Evolutionary conservation across 768 basidiomycete species (phyloP).

Genomic region (Russula lepida): DNA sequence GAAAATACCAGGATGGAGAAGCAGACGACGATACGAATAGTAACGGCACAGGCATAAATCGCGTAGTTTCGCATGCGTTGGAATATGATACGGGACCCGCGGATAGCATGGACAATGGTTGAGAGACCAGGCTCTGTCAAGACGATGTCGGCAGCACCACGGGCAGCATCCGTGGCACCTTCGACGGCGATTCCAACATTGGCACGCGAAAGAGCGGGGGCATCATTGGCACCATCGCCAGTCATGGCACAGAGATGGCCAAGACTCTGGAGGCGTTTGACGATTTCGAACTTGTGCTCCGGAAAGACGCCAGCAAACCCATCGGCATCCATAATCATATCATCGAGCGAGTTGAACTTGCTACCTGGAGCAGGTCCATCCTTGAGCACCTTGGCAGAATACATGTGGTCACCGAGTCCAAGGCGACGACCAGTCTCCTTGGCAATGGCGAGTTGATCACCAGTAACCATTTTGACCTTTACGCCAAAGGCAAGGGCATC

Average conservation of each 20-base stretch:
- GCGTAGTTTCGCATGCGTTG: slow-evolving; percentile 99
- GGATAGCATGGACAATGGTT: slow-evolving; percentile 98
- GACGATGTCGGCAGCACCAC: slow-evolving; percentile 97
- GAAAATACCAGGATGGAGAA: slow-evolving; percentile 93
- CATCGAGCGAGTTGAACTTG: slow-evolving; percentile 79
- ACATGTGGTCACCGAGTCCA: slow-evolving; percentile 98
- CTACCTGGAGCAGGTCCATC: slow-evolving; percentile 85
- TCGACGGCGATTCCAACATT: slow-evolving; percentile 99
- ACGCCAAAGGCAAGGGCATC: slow-evolving; percentile 94
- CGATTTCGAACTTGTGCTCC: slow-evolving; percentile 99
- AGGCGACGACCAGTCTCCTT: slow-evolving; percentile 99
- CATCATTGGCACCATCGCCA: slow-evolving; percentile 99
- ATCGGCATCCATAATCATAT: slow-evolving; percentile 99
- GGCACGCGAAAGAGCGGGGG: slow-evolving; percentile 93
- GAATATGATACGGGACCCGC: slow-evolving; percentile 98
- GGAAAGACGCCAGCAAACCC: slow-evolving; percentile 99
- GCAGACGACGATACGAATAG: slow-evolving; percentile 97
- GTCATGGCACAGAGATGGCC: slow-evolving; percentile 98
- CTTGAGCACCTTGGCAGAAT: slow-evolving; percentile 97
- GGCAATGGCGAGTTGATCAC: slow-evolving; percentile 98
- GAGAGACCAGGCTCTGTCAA: slow-evolving; percentile 97
- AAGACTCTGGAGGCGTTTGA: slow-evolving; percentile 94
- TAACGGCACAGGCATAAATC: slow-evolving; percentile 91
- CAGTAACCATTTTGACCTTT: slow-evolving; percentile 99
- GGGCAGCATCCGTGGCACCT: slow-evolving; percentile 97